A percentile compares a stretch with the other conserved stretches of the same genome.
Conservation (phyloP, 2,329 filamentous ascomycete species). For the Trichoderma endophyticum region DNA sequence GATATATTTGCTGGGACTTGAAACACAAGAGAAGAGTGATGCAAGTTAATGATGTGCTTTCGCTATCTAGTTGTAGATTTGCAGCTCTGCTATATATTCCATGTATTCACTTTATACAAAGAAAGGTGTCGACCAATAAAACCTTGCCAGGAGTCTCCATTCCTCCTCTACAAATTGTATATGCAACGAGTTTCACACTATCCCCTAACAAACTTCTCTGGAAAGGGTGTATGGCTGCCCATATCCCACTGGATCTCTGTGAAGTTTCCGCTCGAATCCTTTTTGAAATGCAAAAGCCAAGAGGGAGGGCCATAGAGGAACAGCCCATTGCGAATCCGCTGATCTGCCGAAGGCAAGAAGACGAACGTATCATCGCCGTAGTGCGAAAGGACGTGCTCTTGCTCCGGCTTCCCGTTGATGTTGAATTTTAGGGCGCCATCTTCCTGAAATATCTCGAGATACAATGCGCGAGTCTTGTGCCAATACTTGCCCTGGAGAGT, state of each 20-base stretch:
- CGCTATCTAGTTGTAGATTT: too few relatives aligned
- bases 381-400: background rate
- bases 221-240: background rate
- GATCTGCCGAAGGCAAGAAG: background rate
- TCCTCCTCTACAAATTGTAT: background rate
- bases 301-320: background rate
- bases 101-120: too few relatives aligned
- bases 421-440: background rate
- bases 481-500: background rate
- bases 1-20: too few relatives aligned
- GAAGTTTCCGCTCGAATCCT: background rate
- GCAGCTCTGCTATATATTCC: background rate
- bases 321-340: background rate
- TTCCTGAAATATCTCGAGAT: background rate
- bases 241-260: background rate
- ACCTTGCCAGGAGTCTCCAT: too few relatives aligned
- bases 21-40: too few relatives aligned
- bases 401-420: background rate
- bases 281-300: background rate
- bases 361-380: background rate
- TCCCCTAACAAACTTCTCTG: background rate
- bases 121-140: too few relatives aligned
- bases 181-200: background rate
- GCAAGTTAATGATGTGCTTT: too few relatives aligned
- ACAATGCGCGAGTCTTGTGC: background rate